These are phyloP conservation scores for Metarhizium robertsii DNA, from an alignment of 2,329 filamentous ascomycete species.

Conservation along the genomic window DNA sequence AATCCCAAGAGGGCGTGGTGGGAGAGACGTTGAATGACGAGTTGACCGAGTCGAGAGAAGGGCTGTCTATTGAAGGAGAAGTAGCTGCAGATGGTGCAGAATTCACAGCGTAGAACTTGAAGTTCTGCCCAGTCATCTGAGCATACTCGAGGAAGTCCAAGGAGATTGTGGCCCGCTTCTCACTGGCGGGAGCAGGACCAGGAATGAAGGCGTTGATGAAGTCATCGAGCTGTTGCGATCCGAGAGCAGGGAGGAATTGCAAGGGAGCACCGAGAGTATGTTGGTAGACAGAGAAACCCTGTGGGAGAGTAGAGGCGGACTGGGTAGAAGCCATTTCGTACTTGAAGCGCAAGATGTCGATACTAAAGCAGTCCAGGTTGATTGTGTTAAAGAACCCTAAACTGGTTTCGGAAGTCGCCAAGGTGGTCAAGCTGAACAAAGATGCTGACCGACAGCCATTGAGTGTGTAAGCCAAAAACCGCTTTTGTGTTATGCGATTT, in stretches of 20 bases:
- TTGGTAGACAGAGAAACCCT: conserved; percentile 53
- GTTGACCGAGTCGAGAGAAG: conserved; percentile 33
- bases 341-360: not conserved
- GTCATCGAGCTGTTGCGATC: conserved; percentile 50
- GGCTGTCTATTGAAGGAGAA: conserved; percentile 35
- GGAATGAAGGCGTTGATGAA: conserved; percentile 50
- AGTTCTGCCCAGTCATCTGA: conserved; percentile 44
- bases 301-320: conserved; percentile 17
- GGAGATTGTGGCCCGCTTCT: conserved; percentile 49
- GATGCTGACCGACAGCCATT: not conserved
- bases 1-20: conserved; percentile 37
- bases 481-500: not conserved
- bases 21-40: conserved; percentile 42
- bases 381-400: conserved; percentile 3
- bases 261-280: conserved; percentile 45
- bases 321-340: conserved; percentile 17
- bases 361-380: not conserved
- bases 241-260: conserved; percentile 58
- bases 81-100: conserved; percentile 21
- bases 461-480: conserved; percentile 1
- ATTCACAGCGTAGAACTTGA: conserved; percentile 51
- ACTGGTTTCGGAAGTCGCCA: not conserved
- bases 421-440: not conserved
- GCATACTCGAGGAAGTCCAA: conserved; percentile 50
- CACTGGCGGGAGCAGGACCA: conserved; percentile 41